These are phyloP conservation scores for Scorias spongiosa DNA, from an alignment of 2,329 filamentous ascomycete genomes.

Conservation along the genomic window DNA sequence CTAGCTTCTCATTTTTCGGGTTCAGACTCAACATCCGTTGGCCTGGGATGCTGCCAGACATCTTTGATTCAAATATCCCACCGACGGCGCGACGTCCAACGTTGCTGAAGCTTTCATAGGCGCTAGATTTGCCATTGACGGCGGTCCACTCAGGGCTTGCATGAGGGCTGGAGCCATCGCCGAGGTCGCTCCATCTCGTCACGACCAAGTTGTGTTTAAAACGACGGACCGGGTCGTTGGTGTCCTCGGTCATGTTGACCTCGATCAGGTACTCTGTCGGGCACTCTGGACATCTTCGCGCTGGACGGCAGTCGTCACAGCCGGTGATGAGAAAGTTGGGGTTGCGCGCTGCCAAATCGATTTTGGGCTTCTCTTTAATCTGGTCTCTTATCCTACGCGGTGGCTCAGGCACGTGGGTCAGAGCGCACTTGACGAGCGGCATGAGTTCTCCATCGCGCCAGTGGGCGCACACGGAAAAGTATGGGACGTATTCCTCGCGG, in stretches of 20 bases:
- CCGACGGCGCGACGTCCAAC: constrained; percentile 41
- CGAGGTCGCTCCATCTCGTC: constrained; percentile 47
- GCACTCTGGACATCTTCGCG: constrained; percentile 46
- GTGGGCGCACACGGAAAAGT: constrained; percentile 47
- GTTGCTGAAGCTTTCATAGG: constrained; percentile 38
- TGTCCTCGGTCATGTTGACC: constrained; percentile 42
- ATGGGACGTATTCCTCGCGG: constrained; percentile 45
- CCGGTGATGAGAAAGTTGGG: constrained; percentile 33
- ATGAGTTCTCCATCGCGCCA: constrained; percentile 48
- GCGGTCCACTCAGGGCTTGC: constrained; percentile 40
- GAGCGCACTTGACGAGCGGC: constrained; percentile 44
- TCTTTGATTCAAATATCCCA: constrained; percentile 43
- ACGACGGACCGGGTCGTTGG: constrained; percentile 23
- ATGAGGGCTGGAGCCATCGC: constrained; percentile 36
- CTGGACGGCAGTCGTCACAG: constrained; percentile 42
- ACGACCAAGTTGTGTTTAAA: constrained; percentile 48
- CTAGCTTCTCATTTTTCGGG: constrained; percentile 37
- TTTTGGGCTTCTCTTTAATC: constrained; percentile 24
- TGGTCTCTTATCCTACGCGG: constrained; percentile 29
- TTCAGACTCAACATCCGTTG: constrained; percentile 45
- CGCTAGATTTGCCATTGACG: constrained; percentile 30
- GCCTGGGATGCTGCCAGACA: constrained; percentile 38
- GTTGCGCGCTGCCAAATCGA: constrained; percentile 17
- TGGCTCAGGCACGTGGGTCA: constrained; percentile 39
- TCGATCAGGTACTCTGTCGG: constrained; percentile 49